Conservation (phyloP, 768 basidiomycete genomes). For the Sporobolomyces pararoseus region DNA sequence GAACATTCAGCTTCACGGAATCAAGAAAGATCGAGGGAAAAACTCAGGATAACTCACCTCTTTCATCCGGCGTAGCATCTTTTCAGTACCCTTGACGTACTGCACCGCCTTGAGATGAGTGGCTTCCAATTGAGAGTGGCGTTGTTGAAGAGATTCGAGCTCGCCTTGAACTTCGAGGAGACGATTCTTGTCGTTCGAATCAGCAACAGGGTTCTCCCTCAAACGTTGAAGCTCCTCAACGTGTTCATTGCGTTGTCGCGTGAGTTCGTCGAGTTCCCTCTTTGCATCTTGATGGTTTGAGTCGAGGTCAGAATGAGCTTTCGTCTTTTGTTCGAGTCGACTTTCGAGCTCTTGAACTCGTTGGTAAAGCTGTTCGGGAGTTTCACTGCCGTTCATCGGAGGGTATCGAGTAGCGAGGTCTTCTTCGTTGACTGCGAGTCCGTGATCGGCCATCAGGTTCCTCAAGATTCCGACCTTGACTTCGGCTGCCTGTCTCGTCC, state of each 20-base stretch:
- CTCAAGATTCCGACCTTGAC: slow-evolving; percentile 75
- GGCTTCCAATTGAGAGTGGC: slow-evolving; percentile 71
- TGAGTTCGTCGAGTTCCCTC: slow-evolving; percentile 24
- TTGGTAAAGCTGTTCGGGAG: slow-evolving; percentile 43
- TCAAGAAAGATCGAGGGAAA: not conserved
- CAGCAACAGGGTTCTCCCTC: not conserved
- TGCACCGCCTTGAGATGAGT: slow-evolving; percentile 96
- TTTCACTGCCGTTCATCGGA: slow-evolving; percentile 47
- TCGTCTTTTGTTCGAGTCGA: slow-evolving; percentile 75
- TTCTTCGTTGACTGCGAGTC: slow-evolving; percentile 67
- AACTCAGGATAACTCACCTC: slow-evolving; percentile 52
- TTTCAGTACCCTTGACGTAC: slow-evolving; percentile 97
- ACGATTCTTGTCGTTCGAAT: slow-evolving; percentile 23
- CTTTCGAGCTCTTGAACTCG: slow-evolving; percentile 72
- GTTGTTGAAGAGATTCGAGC: slow-evolving; percentile 44
- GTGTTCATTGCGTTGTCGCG: slow-evolving; percentile 27
- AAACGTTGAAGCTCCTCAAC: slow-evolving; percentile 24
- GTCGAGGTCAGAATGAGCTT: slow-evolving; percentile 86
- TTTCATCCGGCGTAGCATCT: slow-evolving; percentile 94
- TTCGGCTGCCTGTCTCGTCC: slow-evolving; percentile 65
- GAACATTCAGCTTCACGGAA: not conserved
- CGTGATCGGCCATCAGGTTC: slow-evolving; percentile 81
- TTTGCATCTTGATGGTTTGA: slow-evolving; percentile 45
- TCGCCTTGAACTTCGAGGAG: slow-evolving; percentile 59
- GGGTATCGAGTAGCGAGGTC: slow-evolving; percentile 51